Percentiles rank a stretch among this genome's conserved stretches.
phyloP scores from a whole-genome alignment of 208 protist species.

The Crithidia sp. region DNA sequence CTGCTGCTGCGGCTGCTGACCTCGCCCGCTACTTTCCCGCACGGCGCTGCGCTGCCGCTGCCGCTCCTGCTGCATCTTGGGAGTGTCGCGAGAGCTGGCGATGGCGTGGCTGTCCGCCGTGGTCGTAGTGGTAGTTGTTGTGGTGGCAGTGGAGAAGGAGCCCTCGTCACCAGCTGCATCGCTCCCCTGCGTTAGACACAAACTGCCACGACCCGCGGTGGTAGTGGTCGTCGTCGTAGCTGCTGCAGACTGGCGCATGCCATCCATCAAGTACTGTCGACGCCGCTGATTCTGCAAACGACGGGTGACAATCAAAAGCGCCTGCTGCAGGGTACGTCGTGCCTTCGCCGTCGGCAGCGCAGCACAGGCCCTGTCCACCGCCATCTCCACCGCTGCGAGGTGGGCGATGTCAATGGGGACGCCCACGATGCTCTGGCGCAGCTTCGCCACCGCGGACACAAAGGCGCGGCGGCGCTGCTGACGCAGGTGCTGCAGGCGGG shows the following conservation, averaged over 20 bases:
- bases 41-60: neutral
- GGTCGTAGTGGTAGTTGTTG: neutral
- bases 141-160: neutral
- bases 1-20: neutral
- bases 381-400: conserved; percentile 26
- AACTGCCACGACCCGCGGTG: neutral
- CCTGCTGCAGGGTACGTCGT: conserved; percentile 34
- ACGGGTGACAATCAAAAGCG: conserved; percentile 45
- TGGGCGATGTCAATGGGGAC: conserved; percentile 31
- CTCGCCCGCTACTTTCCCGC: neutral
- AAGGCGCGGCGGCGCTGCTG: conserved; percentile 33
- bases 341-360: conserved; percentile 10
- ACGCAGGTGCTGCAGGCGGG: conserved; percentile 4
- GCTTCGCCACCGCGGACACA: conserved; percentile 31
- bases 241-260: neutral
- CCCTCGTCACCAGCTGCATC: neutral
- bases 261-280: conserved; percentile 1
- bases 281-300: conserved; percentile 36
- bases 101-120: neutral
- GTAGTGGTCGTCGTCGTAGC: neutral
- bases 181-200: neutral
- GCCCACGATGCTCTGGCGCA: conserved; percentile 27
- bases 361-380: conserved; percentile 28
- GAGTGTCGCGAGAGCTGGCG: conserved; percentile 2
- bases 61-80: neutral